Base-by-base conservation (phyloP, 805 yeast species). In the Torulaspora gathmanii region DNA sequence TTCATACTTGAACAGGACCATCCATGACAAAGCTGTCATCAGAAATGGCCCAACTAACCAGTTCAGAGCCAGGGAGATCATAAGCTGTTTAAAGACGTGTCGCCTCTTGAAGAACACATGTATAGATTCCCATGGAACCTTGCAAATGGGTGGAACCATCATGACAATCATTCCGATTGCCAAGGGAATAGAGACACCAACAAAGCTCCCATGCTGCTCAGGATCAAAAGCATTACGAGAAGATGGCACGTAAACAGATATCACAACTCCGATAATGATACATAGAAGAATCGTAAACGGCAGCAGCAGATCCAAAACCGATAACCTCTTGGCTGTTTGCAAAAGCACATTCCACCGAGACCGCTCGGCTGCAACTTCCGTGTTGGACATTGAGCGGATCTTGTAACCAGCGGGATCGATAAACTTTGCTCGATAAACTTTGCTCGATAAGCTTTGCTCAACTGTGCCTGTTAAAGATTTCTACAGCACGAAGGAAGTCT, bases 141-240 rank as follows among this genome's bases (percentile, higher is more conserved):
- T 75, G 56, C 79, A 74, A 40, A 78, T 61, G 4, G 79, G 78
- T 3, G 83, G 82, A 9, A 74, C 78, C 78, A 77, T 76, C 81
- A 78, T 77, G 15, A 74, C 67, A n/a, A 77, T 65, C 46, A 77
- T 56, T 1, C 82, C 82, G 8, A 75, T 58, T 2, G 79, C 70
- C n/a, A 72, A 49, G 2, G 78, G 77, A 28, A 70, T 57, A 13
- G 74, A 67, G 4, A 73, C 77, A n/a, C 65, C 68, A n/a, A 67
- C 64, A 17, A 72, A 51, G 37, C 60, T 45, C 3, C 64, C 64
- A 13, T 67, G 43, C 5, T 23, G 20, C n/a, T 27, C 22, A 10
- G 48, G 65, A 34, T 69, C 55, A 50, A 73, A 71, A 4, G 68
- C 69, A 15, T 51, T 44, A 50, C 73, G 59, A 15, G 70, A 53